A percentile compares a stretch with the other conserved stretches of the same genome.
Evolutionary conservation across 805 yeast species (phyloP).

Genomic region (Pichia sporocuriosa): DNA sequence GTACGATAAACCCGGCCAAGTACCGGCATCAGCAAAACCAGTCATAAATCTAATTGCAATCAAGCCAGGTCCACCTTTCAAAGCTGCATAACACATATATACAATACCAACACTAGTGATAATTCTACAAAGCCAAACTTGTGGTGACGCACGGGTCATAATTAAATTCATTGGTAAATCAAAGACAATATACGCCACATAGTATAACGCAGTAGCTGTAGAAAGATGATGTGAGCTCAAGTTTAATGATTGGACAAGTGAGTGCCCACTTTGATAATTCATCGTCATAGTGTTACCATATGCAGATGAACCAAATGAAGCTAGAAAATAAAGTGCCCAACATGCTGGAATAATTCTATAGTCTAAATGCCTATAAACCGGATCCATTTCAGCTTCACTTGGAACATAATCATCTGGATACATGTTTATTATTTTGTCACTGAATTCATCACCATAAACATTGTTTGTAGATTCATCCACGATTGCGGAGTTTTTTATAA

Average conservation of each 20-base stretch:
- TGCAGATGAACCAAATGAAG: slow-evolving; percentile 71
- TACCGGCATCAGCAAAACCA: slow-evolving; percentile 77
- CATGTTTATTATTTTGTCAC: background rate
- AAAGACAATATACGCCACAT: slow-evolving; percentile 75
- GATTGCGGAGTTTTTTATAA: background rate
- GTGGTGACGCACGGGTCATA: slow-evolving; percentile 82
- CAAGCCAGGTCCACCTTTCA: slow-evolving; percentile 50
- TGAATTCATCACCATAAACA: background rate
- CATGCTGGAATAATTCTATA: slow-evolving; percentile 71
- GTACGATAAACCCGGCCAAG: slow-evolving; percentile 88
- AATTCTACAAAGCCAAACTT: slow-evolving; percentile 76
- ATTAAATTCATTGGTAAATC: slow-evolving; percentile 83
- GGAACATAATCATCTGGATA: slow-evolving; percentile 15
- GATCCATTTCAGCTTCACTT: slow-evolving; percentile 37
- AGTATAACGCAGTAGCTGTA: slow-evolving; percentile 73
- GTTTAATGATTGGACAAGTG: slow-evolving; percentile 45
- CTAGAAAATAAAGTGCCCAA: slow-evolving; percentile 71
- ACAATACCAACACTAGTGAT: slow-evolving; percentile 72
- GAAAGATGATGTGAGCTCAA: slow-evolving; percentile 54
- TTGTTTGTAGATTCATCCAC: background rate
- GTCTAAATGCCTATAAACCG: slow-evolving; percentile 57
- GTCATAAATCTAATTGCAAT: slow-evolving; percentile 66
- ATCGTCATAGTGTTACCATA: slow-evolving; percentile 77
- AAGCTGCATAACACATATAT: slow-evolving; percentile 64
- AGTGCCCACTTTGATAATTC: slow-evolving; percentile 59